Evolutionary conservation across 208 protist genomes (phyloP), one percentile per base, ranked within the genome.

Genomic region (Herpetomonas samuelpessoai): DNA sequence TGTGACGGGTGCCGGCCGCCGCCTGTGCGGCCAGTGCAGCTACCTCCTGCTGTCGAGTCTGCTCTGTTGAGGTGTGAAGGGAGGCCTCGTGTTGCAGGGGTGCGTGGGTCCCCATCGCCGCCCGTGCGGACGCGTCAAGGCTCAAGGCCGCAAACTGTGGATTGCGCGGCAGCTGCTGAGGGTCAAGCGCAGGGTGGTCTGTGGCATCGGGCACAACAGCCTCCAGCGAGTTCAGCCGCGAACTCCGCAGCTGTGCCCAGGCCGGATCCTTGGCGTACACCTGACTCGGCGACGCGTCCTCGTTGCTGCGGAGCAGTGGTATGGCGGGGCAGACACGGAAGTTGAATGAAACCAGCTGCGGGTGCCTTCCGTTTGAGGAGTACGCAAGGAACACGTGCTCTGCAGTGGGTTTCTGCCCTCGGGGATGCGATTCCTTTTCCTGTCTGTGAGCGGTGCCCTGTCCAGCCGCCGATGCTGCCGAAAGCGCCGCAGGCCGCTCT

Each of bases 281-380:
- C 27, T 49, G 16, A 31, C 38, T 14, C 27, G 22, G 22, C 3
- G 12, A 12, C n/a, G 7, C 12, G 16, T 62, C 30, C 53, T 57
- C 38, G 21, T 35, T 18, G 6, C 26, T 31, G 31, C 25, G 3
- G 28, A 35, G 29, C n/a, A 7, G 53, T 21, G 2, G 24, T 28
- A 47, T 46, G 29, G 41, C 25, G 35, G 52, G 24, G 52, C 22
- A 31, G 21, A 62, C 35, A 16, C 39, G 22, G 57, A 57, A 71
- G 44, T 62, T 47, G 47, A 67, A 74, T 9, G 41, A 59, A 2
- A 74, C 68, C 30, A 74, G 51, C 68, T 68, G 62, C 48, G 61
- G 61, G 9, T 41, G 65, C 29, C 19, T 41, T 45, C 14, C 29
- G 41, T 29, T 38, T 35, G 27, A 35, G 49, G 19, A 57, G 28